Conservation (phyloP, 352 stramenopile genomes). For the Aphanomyces invadans region DNA sequence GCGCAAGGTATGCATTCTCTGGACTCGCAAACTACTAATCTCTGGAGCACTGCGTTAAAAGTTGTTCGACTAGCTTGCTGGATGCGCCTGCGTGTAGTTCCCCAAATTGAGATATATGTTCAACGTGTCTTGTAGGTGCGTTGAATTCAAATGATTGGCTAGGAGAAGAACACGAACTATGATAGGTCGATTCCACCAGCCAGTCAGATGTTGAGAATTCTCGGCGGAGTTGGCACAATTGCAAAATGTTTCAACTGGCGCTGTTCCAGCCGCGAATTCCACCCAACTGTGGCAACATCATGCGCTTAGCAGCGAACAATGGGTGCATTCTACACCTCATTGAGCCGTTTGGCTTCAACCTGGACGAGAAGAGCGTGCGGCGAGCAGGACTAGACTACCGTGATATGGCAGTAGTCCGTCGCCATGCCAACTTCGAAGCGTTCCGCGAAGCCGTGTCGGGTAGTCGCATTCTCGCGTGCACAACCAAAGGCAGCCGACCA, state of each 20-base stretch:
- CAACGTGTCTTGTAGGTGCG: background rate
- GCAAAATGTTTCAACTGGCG: constrained; percentile 18
- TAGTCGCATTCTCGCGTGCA: constrained; percentile 12
- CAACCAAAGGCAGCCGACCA: constrained; percentile 15
- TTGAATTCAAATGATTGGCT: background rate
- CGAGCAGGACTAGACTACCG: constrained; percentile 18
- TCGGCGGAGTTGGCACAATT: background rate
- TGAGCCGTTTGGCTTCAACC: constrained; percentile 18
- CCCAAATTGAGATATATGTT: background rate
- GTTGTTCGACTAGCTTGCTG: no score
- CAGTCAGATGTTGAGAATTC: background rate
- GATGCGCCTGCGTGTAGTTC: no score
- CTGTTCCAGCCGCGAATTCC: constrained; percentile 23
- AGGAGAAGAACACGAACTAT: background rate
- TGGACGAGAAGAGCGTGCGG: constrained; percentile 21
- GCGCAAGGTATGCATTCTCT: no score
- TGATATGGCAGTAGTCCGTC: constrained; percentile 13
- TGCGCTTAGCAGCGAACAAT: constrained; percentile 16
- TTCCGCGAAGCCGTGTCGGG: constrained; percentile 11
- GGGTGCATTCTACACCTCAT: constrained; percentile 20
- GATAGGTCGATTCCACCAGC: background rate
- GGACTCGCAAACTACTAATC: no score
- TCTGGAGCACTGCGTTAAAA: no score
- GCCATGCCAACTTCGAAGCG: constrained; percentile 11
- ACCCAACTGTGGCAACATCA: constrained; percentile 23